phyloP scores from a whole-genome alignment of 331 rosid species.

The Cydonia oblonga region DNA sequence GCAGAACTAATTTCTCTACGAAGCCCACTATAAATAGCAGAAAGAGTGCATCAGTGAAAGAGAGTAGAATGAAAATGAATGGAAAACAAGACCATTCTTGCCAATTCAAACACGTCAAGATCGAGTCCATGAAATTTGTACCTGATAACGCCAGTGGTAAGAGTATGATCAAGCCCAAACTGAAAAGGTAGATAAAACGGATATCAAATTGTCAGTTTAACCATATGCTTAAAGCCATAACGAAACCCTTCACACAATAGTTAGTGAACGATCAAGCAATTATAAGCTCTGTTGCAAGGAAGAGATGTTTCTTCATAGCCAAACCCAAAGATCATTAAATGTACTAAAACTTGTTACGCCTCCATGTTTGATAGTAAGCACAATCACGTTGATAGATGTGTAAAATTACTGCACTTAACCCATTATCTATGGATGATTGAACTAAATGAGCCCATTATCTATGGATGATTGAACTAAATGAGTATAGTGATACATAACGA shows the following conservation, averaged over 20 bases:
- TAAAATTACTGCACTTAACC: background rate
- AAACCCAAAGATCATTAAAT: background rate
- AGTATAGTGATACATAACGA: background rate
- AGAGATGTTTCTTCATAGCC: background rate
- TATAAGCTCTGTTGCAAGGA: background rate
- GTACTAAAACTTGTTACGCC: background rate
- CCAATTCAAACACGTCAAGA: background rate
- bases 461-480: background rate
- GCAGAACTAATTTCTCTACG: conserved; percentile 97
- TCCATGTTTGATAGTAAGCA: background rate
- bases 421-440: background rate
- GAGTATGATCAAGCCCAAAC: conserved; percentile 99
- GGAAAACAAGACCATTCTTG: background rate
- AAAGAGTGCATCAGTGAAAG: conserved; percentile 1
- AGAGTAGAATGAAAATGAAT: background rate
- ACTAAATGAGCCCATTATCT: background rate
- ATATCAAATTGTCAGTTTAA: background rate
- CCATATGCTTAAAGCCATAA: background rate
- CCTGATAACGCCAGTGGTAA: conserved; percentile 96
- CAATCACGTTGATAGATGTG: background rate
- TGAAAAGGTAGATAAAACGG: conserved; percentile 21
- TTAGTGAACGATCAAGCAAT: background rate
- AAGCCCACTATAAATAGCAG: conserved; percentile 55
- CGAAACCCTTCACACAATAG: background rate
- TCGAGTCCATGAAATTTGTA: conserved; percentile 15